Conservation (phyloP, 73 alveolate genomes). For the Symbiodinium natans region DNA sequence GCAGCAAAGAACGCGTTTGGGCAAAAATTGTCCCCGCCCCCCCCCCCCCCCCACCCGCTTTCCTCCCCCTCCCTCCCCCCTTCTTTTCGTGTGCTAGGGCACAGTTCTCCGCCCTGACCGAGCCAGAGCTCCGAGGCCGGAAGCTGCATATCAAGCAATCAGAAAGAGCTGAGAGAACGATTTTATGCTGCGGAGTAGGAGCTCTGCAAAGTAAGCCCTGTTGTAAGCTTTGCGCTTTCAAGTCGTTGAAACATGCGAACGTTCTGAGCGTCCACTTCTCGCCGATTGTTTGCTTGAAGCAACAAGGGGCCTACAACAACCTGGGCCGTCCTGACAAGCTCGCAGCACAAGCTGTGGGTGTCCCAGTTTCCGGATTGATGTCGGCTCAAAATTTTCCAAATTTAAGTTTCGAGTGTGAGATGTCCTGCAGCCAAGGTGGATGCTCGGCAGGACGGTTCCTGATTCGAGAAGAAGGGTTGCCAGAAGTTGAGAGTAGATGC, state of each 20-base stretch:
- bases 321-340: slow-evolving; percentile 97
- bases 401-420: no score
- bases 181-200: no score
- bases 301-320: slow-evolving; percentile 96
- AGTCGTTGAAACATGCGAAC: no score
- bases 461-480: no score
- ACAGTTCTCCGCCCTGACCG: slow-evolving; percentile 89
- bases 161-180: not conserved
- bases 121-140: slow-evolving; percentile 77
- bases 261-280: not conserved
- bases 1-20: no score
- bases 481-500: no score
- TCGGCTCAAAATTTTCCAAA: no score
- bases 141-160: not conserved
- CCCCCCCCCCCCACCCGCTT: no score
- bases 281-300: not conserved
- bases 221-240: no score
- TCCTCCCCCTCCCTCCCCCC: not conserved
- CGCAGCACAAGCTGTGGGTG: slow-evolving; percentile 98
- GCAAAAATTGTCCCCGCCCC: no score
- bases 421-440: slow-evolving; percentile 16
- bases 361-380: slow-evolving; percentile 95
- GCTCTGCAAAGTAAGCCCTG: no score
- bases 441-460: slow-evolving; percentile 81
- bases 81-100: slow-evolving; percentile 58